Base-by-base conservation (phyloP, 2,329 filamentous ascomycete species). In the Raffaelea deltoideospora region DNA sequence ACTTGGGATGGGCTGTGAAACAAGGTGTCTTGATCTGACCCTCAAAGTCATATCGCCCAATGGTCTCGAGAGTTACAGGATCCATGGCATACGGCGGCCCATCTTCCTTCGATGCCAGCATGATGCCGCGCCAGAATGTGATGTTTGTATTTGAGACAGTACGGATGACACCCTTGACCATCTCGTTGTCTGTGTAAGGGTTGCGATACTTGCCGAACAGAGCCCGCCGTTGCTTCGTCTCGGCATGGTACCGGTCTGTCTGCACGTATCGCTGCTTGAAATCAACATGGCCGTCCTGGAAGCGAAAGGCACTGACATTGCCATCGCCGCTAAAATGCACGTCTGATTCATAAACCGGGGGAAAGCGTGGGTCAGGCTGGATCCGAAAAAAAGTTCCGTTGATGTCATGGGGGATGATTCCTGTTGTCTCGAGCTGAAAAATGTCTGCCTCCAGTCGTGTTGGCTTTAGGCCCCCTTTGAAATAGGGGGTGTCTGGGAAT, bases 91-190 rank as follows among this genome's bases (percentile, higher is more conserved):
- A 69, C 1, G 66, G 65, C 13, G 63, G 64, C 0, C 61, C 58
- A 39, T 68, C 64, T 38, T 76, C 72, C 45, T 75, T 76, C 35
- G 55, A 58, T 0, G 69, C 69, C 5, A 74, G 54, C 39, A 75
- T 46, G 33, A 67, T 59, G 0, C 69, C 69, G 8, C 67, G 55
- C 63, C 67, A 76, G 45, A 66, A 71, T 1, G 68, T 55, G n/a
- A 76, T 54, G 39, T 76, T 76, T 2, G 71, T 76, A 43, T 76
- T 76, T 3, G 64, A 61, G 0, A 68, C 67, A 0, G 67, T 73
- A 18, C 69, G 55, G 29, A 74, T 67, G 5, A 71, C 62, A 2
- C 66, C 65, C 34, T 61, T 62, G 6, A 72, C 67, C 41, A 59
- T 61, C 49, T 69, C 66, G 35, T 65, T 64, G 46, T 72, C 67